Evolutionary conservation across 2,329 filamentous ascomycete genomes (phyloP).

Genomic region (Phialophora tarda): DNA sequence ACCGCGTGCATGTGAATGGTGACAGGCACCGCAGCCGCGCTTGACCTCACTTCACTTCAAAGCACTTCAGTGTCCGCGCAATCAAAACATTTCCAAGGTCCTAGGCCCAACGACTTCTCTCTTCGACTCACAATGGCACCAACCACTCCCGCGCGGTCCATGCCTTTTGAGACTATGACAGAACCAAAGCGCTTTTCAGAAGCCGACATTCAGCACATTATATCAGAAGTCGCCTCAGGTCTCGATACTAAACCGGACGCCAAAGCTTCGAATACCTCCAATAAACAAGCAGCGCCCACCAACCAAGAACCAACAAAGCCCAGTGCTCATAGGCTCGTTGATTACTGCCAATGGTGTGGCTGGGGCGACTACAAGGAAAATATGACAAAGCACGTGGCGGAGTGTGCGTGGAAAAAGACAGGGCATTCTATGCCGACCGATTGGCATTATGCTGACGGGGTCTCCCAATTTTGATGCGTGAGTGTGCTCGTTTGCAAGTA

Average conservation of each 20-base stretch:
- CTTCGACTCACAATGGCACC: not conserved
- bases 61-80: not conserved
- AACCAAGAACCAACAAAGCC: not conserved
- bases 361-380: slow-evolving; percentile 3
- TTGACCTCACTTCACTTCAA: not conserved
- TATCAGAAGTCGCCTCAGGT: not conserved
- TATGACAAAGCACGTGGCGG: not conserved
- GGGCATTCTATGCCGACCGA: not conserved
- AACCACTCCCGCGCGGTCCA: not conserved
- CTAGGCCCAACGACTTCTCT: not conserved
- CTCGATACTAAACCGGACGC: not conserved
- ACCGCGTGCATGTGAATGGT: not conserved
- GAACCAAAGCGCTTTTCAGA: not conserved
- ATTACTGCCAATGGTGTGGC: slow-evolving; percentile 11
- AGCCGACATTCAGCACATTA: not conserved
- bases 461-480: not conserved
- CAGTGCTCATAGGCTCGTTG: not conserved
- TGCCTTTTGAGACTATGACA: not conserved
- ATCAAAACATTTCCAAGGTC: not conserved
- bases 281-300: not conserved
- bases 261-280: not conserved
- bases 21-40: not conserved
- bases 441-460: not conserved
- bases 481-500: not conserved
- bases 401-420: not conserved